Evolutionary conservation across 768 basidiomycete species (phyloP).

Genomic region (Rhodotorula toruloides): DNA sequence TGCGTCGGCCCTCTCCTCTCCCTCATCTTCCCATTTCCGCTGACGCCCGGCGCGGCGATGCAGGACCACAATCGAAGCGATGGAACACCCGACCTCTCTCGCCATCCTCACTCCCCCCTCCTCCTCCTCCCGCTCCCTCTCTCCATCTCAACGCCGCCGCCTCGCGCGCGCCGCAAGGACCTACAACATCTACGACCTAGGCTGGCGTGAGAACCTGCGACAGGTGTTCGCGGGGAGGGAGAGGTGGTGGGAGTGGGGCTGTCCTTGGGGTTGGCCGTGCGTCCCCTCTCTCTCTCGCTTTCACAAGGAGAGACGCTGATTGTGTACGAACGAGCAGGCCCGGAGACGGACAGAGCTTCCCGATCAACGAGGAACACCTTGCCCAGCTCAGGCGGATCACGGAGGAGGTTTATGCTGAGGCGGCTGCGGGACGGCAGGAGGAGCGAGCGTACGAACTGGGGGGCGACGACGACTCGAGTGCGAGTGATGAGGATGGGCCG

Average conservation of each 20-base stretch:
- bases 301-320: background rate
- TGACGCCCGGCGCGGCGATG: background rate
- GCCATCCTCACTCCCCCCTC: background rate
- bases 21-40: background rate
- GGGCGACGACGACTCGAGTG: too few relatives aligned
- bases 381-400: background rate
- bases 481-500: slow-evolving; percentile 17
- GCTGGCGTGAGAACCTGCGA: slow-evolving; percentile 13
- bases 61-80: slow-evolving; percentile 31
- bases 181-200: slow-evolving; percentile 30
- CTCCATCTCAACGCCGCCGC: slow-evolving; percentile 7
- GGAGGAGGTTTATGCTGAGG: slow-evolving; percentile 20
- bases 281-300: background rate
- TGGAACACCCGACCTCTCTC: slow-evolving; percentile 18
- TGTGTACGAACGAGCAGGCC: background rate
- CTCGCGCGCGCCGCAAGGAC: slow-evolving; percentile 2
- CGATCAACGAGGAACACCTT: slow-evolving; percentile 11
- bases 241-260: slow-evolving; percentile 20
- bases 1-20: background rate
- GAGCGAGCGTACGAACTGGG: background rate
- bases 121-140: background rate
- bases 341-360: slow-evolving; percentile 25
- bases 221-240: slow-evolving; percentile 13
- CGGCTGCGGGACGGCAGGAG: background rate
- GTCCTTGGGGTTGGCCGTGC: slow-evolving; percentile 31